Conservation (phyloP, 768 basidiomycete species). For the Lactifluus rugatus region DNA sequence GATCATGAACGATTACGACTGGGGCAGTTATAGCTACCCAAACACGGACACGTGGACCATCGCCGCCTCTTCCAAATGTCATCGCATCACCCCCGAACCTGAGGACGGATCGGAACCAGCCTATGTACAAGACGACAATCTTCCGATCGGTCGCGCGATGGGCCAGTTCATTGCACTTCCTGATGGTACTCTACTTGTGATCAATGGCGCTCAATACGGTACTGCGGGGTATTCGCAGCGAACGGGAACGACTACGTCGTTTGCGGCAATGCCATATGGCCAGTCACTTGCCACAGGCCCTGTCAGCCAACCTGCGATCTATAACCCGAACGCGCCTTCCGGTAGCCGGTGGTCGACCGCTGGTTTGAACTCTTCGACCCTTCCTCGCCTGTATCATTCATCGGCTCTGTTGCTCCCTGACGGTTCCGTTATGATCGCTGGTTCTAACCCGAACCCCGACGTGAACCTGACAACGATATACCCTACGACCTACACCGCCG, state of each 20-base stretch:
- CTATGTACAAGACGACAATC: slow-evolving; percentile 65
- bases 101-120: slow-evolving; percentile 46
- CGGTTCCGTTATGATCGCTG: slow-evolving; percentile 76
- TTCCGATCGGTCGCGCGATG: slow-evolving; percentile 75
- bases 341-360: slow-evolving; percentile 69
- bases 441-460: slow-evolving; percentile 89
- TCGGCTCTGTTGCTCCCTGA: slow-evolving; percentile 80
- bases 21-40: slow-evolving; percentile 69
- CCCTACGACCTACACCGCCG: slow-evolving; percentile 67
- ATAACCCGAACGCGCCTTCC: slow-evolving; percentile 61
- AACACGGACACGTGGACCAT: slow-evolving; percentile 62
- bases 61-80: slow-evolving; percentile 62
- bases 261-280: slow-evolving; percentile 52
- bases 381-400: slow-evolving; percentile 87
- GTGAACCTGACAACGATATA: slow-evolving; percentile 49
- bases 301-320: slow-evolving; percentile 65
- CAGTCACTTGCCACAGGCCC: slow-evolving; percentile 76
- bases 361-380: slow-evolving; percentile 49
- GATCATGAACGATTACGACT: slow-evolving; percentile 59
- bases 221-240: slow-evolving; percentile 74
- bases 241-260: slow-evolving; percentile 28
- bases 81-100: slow-evolving; percentile 81
- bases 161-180: slow-evolving; percentile 83
- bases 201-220: slow-evolving; percentile 78
- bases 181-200: slow-evolving; percentile 60